Conservation (phyloP, 75 land plant genomes). For the Sequoia sempervirens region DNA sequence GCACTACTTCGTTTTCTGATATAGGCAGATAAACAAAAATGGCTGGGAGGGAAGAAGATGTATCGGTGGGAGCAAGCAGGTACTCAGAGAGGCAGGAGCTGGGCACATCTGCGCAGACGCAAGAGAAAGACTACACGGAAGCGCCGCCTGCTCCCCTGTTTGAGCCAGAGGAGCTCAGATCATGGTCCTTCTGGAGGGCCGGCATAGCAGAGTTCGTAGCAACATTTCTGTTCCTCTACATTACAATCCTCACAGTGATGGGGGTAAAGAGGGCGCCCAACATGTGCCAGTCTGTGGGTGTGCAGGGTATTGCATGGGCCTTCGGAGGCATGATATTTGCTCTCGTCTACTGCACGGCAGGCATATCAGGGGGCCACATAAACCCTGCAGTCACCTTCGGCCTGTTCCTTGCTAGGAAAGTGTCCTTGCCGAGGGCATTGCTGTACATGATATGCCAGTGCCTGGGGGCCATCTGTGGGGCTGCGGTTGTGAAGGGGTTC, state of each 20-base stretch:
- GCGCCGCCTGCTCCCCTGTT: constrained; percentile 26
- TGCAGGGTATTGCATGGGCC: constrained; percentile 39
- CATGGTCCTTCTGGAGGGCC: constrained; percentile 55
- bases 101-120: constrained; percentile 33
- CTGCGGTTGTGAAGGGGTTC: constrained; percentile 46
- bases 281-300: constrained; percentile 18
- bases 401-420: constrained; percentile 36
- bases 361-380: constrained; percentile 46
- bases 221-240: constrained; percentile 43
- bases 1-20: background rate
- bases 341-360: constrained; percentile 46
- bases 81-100: constrained; percentile 38
- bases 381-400: constrained; percentile 46
- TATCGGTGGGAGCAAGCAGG: constrained; percentile 43
- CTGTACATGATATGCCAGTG: constrained; percentile 34
- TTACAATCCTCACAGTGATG: constrained; percentile 36
- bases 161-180: constrained; percentile 25
- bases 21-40: constrained; percentile 9
- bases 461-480: constrained; percentile 41
- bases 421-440: constrained; percentile 31
- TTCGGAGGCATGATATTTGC: constrained; percentile 45
- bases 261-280: constrained; percentile 20
- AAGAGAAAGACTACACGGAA: constrained; percentile 29
- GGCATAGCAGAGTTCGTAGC: constrained; percentile 50
- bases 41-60: constrained; percentile 50